phyloP scores from a whole-genome alignment of 805 yeast species.

The Wickerhamiella kurtzmanii region DNA sequence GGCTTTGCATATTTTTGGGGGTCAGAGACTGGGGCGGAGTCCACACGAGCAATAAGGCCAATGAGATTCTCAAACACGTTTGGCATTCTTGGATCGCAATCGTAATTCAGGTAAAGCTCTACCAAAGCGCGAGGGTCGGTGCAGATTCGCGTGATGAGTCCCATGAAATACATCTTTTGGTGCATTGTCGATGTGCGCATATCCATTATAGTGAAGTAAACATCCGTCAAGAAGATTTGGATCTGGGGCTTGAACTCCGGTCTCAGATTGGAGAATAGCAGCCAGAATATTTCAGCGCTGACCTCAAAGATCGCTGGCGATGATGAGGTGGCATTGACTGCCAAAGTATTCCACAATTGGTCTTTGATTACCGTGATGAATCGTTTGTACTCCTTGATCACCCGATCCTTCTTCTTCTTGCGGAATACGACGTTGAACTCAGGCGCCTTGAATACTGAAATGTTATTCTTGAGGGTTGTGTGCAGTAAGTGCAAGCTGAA shows the following conservation, averaged over 20 bases:
- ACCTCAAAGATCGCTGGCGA: conserved; percentile 85
- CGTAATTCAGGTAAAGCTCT: conserved; percentile 88
- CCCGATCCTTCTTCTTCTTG: conserved; percentile 20
- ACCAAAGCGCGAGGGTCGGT: conserved; percentile 82
- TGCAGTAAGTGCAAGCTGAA: conserved; percentile 80
- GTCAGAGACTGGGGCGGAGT: conserved; percentile 58
- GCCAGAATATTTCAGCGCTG: conserved; percentile 86
- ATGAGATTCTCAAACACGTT: conserved; percentile 76
- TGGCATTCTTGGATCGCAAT: conserved; percentile 65
- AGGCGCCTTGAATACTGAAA: conserved; percentile 54
- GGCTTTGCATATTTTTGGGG: conserved; percentile 29
- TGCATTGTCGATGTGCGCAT: conserved; percentile 83
- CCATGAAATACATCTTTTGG: conserved; percentile 77
- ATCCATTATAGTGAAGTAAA: conserved; percentile 87
- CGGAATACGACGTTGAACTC: conserved; percentile 21
- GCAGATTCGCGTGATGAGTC: conserved; percentile 68
- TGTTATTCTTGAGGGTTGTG: conserved; percentile 70
- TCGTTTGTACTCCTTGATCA: conserved; percentile 28
- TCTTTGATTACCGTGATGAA: conserved; percentile 73
- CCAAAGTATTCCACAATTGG: conserved; percentile 65
- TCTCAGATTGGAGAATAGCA: conserved; percentile 68
- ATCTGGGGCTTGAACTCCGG: conserved; percentile 83
- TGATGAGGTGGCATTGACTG: conserved; percentile 87
- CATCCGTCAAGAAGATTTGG: conserved; percentile 84
- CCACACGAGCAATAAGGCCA: conserved; percentile 59